Conservation (phyloP, 768 basidiomycete genomes). For the Leccinum truebloodii region DNA sequence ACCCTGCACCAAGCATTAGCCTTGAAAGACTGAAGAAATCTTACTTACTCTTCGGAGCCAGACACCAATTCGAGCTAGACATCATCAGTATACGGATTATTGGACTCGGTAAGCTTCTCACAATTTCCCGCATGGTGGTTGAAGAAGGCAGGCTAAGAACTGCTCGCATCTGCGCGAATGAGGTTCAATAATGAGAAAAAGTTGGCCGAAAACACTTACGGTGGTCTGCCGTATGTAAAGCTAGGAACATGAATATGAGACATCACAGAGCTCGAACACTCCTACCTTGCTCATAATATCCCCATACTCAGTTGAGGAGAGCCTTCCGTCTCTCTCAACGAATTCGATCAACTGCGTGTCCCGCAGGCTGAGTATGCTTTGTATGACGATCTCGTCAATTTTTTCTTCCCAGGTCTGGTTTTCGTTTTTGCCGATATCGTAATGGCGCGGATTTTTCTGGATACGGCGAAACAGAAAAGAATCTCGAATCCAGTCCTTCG, state of each 20-base stretch:
- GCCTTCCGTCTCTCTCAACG: constrained; percentile 39
- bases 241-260: constrained; percentile 38
- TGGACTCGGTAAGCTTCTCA: constrained; percentile 34
- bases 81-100: constrained; percentile 6
- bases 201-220: constrained; percentile 36
- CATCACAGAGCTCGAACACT: constrained; percentile 1
- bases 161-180: constrained; percentile 55
- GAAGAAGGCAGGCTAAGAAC: constrained; percentile 60
- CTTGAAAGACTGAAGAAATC: background rate
- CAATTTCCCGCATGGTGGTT: constrained; percentile 65
- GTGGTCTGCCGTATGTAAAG: constrained; percentile 75
- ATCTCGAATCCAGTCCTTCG: constrained; percentile 78
- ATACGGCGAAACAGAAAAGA: constrained; percentile 90
- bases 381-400: constrained; percentile 71
- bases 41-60: constrained; percentile 62
- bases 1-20: constrained; percentile 46
- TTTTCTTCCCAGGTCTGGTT: constrained; percentile 68
- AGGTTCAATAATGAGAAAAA: background rate
- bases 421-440: constrained; percentile 59
- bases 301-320: constrained; percentile 72
- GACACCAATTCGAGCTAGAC: constrained; percentile 65
- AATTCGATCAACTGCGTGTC: constrained; percentile 60
- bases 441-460: constrained; percentile 78
- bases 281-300: constrained; percentile 86
- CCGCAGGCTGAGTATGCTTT: constrained; percentile 61